phyloP scores from a whole-genome alignment of 306 rosid genomes.

The Mimosa pudica region DNA sequence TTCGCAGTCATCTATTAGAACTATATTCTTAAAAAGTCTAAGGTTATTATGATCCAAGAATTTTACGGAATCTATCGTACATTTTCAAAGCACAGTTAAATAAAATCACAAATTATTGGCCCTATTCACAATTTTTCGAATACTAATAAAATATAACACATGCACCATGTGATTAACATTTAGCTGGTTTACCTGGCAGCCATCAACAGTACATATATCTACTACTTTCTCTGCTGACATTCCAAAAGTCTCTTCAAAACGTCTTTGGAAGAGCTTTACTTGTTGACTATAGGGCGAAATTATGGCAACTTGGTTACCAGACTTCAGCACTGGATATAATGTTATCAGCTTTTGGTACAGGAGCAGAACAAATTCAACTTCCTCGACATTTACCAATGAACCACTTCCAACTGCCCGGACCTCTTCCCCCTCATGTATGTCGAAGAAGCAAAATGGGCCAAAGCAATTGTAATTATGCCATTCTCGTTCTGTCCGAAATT shows the following conservation, averaged over 20 bases:
- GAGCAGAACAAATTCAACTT: constrained; percentile 84
- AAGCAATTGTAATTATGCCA: constrained; percentile 87
- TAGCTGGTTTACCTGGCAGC: constrained; percentile 79
- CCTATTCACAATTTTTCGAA: constrained; percentile 10
- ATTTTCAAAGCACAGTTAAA: not conserved
- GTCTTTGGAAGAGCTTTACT: constrained; percentile 78
- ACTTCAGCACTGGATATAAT: constrained; percentile 66
- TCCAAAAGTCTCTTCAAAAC: constrained; percentile 72
- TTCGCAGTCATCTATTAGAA: constrained; percentile 24
- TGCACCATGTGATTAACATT: constrained; percentile 22
- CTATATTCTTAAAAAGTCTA: not conserved
- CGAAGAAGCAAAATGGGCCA: constrained; percentile 88
- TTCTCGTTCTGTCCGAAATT: constrained; percentile 55
- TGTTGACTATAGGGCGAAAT: constrained; percentile 87
- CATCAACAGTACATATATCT: constrained; percentile 89
- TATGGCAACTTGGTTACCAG: constrained; percentile 77
- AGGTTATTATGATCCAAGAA: not conserved
- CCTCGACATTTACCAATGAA: constrained; percentile 74
- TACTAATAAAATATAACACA: not conserved
- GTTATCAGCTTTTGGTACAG: constrained; percentile 74
- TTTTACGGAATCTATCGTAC: not conserved
- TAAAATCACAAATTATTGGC: not conserved
- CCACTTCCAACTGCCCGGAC: constrained; percentile 70
- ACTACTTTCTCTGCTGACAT: constrained; percentile 73
- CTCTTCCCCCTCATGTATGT: constrained; percentile 78